These are phyloP conservation scores for Neoscytalidium dimidiatum DNA, from an alignment of 2,329 filamentous ascomycete species.

Conservation along the genomic window DNA sequence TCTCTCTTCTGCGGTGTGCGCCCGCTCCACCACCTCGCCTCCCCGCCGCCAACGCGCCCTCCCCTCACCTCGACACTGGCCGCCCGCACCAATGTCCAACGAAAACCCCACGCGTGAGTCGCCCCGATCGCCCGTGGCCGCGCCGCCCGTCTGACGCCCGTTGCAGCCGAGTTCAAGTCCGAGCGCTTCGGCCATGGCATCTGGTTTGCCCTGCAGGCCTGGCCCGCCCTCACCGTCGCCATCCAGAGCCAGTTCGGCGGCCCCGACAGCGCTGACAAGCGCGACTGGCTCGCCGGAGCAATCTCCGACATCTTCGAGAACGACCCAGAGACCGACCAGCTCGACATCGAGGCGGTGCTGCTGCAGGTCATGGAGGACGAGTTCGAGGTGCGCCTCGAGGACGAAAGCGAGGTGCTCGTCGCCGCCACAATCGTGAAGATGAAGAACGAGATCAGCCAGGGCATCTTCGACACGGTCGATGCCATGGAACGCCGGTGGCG, in stretches of 20 bases:
- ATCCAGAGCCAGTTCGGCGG: constrained; percentile 89
- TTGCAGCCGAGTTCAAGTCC: constrained; percentile 18
- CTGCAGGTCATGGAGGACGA: constrained; percentile 93
- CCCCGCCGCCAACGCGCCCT: neutral
- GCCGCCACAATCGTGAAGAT: constrained; percentile 72
- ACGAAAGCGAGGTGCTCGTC: constrained; percentile 77
- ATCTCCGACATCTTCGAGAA: constrained; percentile 74
- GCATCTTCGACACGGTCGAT: constrained; percentile 67
- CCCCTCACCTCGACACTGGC: neutral
- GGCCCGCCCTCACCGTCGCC: constrained; percentile 84
- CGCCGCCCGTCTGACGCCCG: constrained; percentile 14
- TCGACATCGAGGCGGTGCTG: constrained; percentile 81
- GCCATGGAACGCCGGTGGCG: constrained; percentile 64
- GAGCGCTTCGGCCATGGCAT: constrained; percentile 74
- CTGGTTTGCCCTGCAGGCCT: constrained; percentile 80
- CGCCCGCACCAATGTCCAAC: constrained; percentile 9
- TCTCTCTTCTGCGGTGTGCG: neutral
- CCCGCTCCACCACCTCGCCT: neutral
- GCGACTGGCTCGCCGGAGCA: constrained; percentile 93
- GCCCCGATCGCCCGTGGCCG: neutral
- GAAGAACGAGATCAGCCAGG: constrained; percentile 59
- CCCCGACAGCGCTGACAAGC: constrained; percentile 78
- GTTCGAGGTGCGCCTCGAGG: constrained; percentile 90
- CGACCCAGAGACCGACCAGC: constrained; percentile 64
- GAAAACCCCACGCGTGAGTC: constrained; percentile 15